Base-by-base conservation (phyloP, 192 early-diverging fungal genomes). In the Spinellus fusiger region DNA sequence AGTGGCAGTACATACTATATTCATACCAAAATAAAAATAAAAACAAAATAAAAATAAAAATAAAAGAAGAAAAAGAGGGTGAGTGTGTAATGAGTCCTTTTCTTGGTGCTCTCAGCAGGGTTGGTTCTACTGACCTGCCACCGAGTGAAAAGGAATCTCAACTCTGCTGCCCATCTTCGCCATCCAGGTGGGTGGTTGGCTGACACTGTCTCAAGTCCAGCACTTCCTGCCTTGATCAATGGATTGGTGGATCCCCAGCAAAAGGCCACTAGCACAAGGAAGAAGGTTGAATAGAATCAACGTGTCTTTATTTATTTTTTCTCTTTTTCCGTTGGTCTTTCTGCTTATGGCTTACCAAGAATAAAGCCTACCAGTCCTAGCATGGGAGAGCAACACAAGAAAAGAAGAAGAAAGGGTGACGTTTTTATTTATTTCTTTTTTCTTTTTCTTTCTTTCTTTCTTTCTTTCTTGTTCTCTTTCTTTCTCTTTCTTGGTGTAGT, bases 241-340 rank as follows among this genome's bases (percentile, higher is more conserved):
- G 94, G 94, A 64, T 98, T 98, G 6, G 96, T 96, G 56, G 87
- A 87, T 15, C 96, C 96, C 96, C 96, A 98, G 65, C 90, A 96
- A 15, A 93, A 59, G 0, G 92, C 90, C 13, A 93, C 91, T 69
- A 20, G 16, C 2, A 32, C 15, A 31, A 47, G 46, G 26, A 51
- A 3, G 20, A 56, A 35, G 23, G 25, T 10, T 5, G 48, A 8
- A 29, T 12, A 38, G 37, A 61, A 25, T 44, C 44, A 49, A 3
- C 9, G 22, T 25, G 9, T 46, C 1, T 18, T 15, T 51, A 23
- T 49, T 3, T 7, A 32, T 34, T 23, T 29, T 27, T 47, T 38
- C 13, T 29, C n/a, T 25, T 32, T 15, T 18, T 5, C 7, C 34
- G 38, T 26, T 12, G 4, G 22, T 20, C 16, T 20, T 26, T 1